Base-by-base conservation (phyloP, 768 basidiomycete species). In the Guyanaporus albipodus region DNA sequence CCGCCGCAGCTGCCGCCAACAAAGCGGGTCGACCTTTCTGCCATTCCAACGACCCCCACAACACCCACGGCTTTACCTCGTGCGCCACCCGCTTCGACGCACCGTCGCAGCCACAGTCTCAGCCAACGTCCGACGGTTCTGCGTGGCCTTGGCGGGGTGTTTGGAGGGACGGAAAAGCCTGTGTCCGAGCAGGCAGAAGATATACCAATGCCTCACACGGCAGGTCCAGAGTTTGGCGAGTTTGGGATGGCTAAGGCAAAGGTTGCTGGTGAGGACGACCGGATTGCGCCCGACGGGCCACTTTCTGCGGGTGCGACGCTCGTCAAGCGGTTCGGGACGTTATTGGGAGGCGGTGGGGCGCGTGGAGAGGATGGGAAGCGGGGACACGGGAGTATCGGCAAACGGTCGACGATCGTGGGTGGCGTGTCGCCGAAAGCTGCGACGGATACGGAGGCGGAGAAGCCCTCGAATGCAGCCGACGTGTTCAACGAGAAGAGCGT, bases 31-130 rank as follows among this genome's bases (percentile, higher is more conserved):
- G 72, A 73, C 27, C 48, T 63, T 17, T 29, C 52, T 27, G 39
- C 43, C 7, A 9, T 44, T 14, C 58, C 68, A 1, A 37, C 49
- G 1, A 61, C 69, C 1, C 59, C 67, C 0, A 69, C 66, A 15
- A 44, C 65, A 0, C 41, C 60, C 5, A 59, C 64, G 18, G 42
- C 69, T 3, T 41, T 79, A 45, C 87, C 85, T 1, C 75, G 85
- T 28, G 80, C 85, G 2, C 89, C 90, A 3, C 80, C 85, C 8
- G 85, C 83, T 4, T 83, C 83, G 24, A 87, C 84, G 6, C 91
- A 93, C 66, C 75, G 84, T 42, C 73, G 89, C 44, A 91, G 87
- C 50, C 90, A 91, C 62, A 88, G 87, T 59, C 74, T 92, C 65
- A 87, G 84, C 55, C 86, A 90, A 60, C 69, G 87, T 17, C 89